A percentile compares a stretch with the other conserved stretches of the same genome.
These are phyloP conservation scores for Acanthamoeba rhysodes DNA, from an alignment of 208 protist genomes.

Conservation along the genomic window DNA sequence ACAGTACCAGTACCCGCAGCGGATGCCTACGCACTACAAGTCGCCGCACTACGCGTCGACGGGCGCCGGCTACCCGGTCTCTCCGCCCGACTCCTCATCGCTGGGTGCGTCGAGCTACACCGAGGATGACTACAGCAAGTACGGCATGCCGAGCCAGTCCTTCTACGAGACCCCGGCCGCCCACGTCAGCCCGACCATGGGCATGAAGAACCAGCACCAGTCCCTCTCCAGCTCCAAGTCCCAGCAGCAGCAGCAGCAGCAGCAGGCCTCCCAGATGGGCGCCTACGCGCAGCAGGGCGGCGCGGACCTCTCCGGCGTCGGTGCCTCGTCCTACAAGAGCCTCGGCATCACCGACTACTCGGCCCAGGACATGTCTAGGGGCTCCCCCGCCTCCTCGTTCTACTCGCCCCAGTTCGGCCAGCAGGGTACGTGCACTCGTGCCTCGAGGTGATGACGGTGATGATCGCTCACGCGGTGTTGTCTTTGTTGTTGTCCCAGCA, in stretches of 20 bases:
- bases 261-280: conserved; percentile 9
- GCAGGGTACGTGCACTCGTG: background rate
- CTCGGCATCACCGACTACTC: background rate
- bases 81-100: background rate
- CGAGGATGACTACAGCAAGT: conserved; percentile 33
- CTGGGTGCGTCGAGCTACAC: background rate
- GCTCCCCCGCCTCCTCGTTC: conserved; percentile 6
- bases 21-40: background rate
- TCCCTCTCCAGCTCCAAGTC: background rate
- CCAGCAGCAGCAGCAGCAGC: background rate
- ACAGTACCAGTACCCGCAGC: background rate
- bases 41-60: background rate
- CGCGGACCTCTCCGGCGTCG: background rate
- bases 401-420: conserved; percentile 51
- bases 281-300: conserved; percentile 11
- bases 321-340: conserved; percentile 1
- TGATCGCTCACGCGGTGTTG: background rate
- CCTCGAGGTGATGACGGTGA: background rate
- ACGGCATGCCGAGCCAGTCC: conserved; percentile 42
- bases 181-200: conserved; percentile 36
- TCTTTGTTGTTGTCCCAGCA: background rate
- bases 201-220: conserved; percentile 17
- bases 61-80: background rate
- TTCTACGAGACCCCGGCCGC: conserved; percentile 21
- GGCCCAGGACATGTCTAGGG: conserved; percentile 1